These are phyloP conservation scores for Phtheirospermum japonicum DNA, from an alignment of 257 asterid species.

Conservation along the genomic window DNA sequence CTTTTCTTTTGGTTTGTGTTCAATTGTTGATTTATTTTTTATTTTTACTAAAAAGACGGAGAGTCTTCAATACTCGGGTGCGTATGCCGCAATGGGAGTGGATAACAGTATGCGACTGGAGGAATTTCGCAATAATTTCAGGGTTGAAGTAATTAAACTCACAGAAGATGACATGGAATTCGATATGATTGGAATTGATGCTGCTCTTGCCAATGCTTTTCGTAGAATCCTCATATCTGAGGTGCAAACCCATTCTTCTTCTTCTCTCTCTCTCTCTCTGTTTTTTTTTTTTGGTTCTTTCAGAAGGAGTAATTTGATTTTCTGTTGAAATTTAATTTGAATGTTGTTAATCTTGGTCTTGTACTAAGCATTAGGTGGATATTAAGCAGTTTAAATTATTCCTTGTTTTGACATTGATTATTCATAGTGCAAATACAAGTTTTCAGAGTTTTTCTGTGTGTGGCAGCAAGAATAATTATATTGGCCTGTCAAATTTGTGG, in stretches of 20 bases:
- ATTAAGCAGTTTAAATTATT: not conserved
- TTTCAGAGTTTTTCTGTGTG: not conserved
- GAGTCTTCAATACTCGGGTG: conserved; percentile 74
- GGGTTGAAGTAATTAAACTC: conserved; percentile 58
- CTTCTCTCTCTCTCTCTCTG: no score
- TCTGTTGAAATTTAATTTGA: no score
- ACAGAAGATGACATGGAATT: conserved; percentile 68
- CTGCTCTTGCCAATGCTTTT: conserved; percentile 85
- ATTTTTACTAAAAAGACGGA: conserved; percentile 46
- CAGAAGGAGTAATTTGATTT: no score
- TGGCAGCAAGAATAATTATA: not conserved
- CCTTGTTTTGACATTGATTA: not conserved
- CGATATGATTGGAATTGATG: conserved; percentile 91
- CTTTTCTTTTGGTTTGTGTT: not conserved
- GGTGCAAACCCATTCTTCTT: conserved; percentile 33
- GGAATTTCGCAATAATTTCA: conserved; percentile 57
- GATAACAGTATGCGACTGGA: conserved; percentile 74
- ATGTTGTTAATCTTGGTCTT: not conserved
- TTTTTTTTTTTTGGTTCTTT: no score
- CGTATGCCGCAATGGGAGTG: conserved; percentile 77
- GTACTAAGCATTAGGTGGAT: not conserved
- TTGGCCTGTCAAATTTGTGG: not conserved
- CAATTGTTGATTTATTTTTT: not conserved
- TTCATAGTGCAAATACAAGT: conserved; percentile 1
- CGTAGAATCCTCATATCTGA: conserved; percentile 92